phyloP scores from a whole-genome alignment of 345 rosid species.

The Euphorbia lathyris region DNA sequence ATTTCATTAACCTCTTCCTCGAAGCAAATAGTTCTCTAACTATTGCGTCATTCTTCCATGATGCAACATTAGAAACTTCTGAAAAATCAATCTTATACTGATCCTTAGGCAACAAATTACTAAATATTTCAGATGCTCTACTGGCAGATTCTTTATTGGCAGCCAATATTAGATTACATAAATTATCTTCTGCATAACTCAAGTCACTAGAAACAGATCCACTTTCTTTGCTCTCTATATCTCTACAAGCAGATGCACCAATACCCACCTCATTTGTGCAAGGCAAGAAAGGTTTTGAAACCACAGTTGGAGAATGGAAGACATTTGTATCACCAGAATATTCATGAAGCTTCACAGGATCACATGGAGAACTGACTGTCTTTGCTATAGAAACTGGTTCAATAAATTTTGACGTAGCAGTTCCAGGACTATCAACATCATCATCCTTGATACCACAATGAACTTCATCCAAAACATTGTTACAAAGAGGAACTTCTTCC shows the following conservation, averaged over 20 bases:
- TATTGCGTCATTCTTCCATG: slow-evolving; percentile 31
- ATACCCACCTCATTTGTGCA: slow-evolving; percentile 21
- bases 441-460: slow-evolving; percentile 40
- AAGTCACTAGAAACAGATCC: slow-evolving; percentile 24
- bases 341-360: slow-evolving; percentile 23
- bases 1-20: slow-evolving; percentile 45
- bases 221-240: slow-evolving; percentile 22
- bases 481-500: slow-evolving; percentile 33
- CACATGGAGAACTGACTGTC: slow-evolving; percentile 24
- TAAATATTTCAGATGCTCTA: slow-evolving; percentile 52
- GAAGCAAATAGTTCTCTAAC: slow-evolving; percentile 45
- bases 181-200: slow-evolving; percentile 30
- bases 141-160: slow-evolving; percentile 63
- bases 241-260: slow-evolving; percentile 15
- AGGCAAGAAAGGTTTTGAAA: slow-evolving; percentile 14
- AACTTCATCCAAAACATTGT: slow-evolving; percentile 37
- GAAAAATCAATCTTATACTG: slow-evolving; percentile 29
- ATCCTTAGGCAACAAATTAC: slow-evolving; percentile 46
- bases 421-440: slow-evolving; percentile 63
- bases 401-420: slow-evolving; percentile 58
- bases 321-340: slow-evolving; percentile 29
- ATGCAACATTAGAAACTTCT: slow-evolving; percentile 24
- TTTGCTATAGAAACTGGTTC: slow-evolving; percentile 34
- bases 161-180: slow-evolving; percentile 42
- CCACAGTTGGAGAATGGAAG: slow-evolving; percentile 16